Evolutionary conservation across 2,329 filamentous ascomycete genomes (phyloP), one percentile per base, ranked within the genome.

Genomic region (Alternaria arborescens): DNA sequence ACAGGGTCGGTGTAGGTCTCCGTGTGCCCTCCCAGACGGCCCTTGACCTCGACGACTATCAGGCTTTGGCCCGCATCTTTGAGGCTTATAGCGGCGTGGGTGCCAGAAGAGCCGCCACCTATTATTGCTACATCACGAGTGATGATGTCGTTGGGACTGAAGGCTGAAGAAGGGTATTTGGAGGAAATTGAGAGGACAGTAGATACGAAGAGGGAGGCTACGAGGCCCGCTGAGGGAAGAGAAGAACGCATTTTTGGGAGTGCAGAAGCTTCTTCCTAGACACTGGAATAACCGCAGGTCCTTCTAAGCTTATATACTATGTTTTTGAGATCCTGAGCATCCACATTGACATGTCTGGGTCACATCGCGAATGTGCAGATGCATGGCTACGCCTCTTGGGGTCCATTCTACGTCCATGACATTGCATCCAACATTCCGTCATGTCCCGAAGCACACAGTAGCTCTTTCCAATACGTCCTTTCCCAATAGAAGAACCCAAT

Each of bases 21-120:
- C 6, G 82, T 81, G 62, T 86, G 83, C 3, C 84, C 84, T 18
- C 84, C 85, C 61, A 85, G 66, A 8, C 48, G 52, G 18, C 55
- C 52, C 46, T 80, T 65, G 48, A 73, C 72, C 61, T 84, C 82
- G 30, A 83, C 62, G 1, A 84, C 64, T 2, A 77, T 70, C 20
- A 83, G 71, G 4, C 60, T 78, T 28, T 79, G 73, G 41, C 76
- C 75, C 38, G 70, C 52, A 36, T 83, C 75, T 11, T 75, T 71
- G 10, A 84, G 72, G 7, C 67, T 58, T 41, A 82, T 75, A 5
- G 81, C 80, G 10, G 79, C 72, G 61, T 82, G 78, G 0, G 77
- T 80, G 6, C 82, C 82, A 22, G 71, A 64, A 1, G 77, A 70
- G 26, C 82, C 82, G 3, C 81, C 81, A 38, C 82, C 82, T 38